Conservation (phyloP, 2,329 filamentous ascomycete species). For the Penicillium sp. region DNA sequence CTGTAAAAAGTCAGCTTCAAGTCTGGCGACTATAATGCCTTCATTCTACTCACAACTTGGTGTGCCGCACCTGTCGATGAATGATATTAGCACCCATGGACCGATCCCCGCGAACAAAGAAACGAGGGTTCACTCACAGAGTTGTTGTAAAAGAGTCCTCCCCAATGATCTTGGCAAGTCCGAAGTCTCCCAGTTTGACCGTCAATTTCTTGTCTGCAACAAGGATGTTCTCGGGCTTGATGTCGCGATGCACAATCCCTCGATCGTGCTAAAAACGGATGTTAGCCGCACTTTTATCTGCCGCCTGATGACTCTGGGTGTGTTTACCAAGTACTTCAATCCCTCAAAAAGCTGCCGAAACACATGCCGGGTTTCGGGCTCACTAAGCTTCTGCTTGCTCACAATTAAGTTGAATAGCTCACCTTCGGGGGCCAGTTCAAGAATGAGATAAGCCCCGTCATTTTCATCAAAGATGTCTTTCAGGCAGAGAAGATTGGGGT, state of each 20-base stretch:
- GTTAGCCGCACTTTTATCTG: conserved; percentile 4
- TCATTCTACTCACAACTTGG: conserved; percentile 65
- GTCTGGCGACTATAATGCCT: neutral
- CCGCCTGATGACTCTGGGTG: neutral
- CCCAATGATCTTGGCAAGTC: conserved; percentile 95
- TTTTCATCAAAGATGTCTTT: conserved; percentile 93
- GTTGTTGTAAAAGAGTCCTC: conserved; percentile 98
- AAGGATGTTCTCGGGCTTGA: conserved; percentile 95
- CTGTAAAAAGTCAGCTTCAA: conserved; percentile 33
- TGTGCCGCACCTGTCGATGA: conserved; percentile 64
- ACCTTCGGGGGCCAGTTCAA: conserved; percentile 86
- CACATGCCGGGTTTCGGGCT: conserved; percentile 77
- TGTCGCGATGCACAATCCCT: conserved; percentile 94
- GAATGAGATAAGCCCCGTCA: conserved; percentile 82
- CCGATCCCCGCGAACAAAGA: neutral
- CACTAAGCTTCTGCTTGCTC: conserved; percentile 79
- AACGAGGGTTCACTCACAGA: conserved; percentile 51
- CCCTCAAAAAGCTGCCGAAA: conserved; percentile 90
- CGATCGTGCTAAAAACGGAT: conserved; percentile 73
- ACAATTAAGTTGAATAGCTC: conserved; percentile 96
- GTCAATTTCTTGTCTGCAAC: conserved; percentile 77
- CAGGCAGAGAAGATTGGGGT: conserved; percentile 85
- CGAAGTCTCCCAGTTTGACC: conserved; percentile 93
- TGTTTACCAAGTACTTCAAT: conserved; percentile 82
- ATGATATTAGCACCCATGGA: conserved; percentile 21